phyloP scores from a whole-genome alignment of 1,284 basidiomycete genomes.

The Cryptococcus sp. region DNA sequence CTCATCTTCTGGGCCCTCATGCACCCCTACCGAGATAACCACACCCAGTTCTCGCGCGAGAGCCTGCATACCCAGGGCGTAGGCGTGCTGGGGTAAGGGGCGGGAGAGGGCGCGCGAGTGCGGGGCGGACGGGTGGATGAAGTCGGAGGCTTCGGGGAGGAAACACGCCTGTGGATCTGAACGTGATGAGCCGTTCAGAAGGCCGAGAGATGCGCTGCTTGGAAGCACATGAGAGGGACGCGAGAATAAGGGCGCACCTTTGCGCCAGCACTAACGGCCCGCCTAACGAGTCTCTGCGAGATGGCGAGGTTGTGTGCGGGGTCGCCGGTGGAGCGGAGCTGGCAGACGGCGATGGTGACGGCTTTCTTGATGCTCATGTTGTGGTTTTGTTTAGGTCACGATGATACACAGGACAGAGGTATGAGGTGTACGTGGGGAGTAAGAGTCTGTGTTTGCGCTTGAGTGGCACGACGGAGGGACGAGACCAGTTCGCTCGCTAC shows the following conservation, averaged over 20 bases:
- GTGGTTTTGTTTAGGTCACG: neutral
- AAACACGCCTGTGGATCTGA: conserved; percentile 42
- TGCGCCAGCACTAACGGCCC: conserved; percentile 49
- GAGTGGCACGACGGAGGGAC: too few species aligned
- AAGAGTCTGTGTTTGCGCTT: too few species aligned
- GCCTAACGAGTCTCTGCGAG: conserved; percentile 45
- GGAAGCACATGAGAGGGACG: too few species aligned
- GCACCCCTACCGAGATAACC: conserved; percentile 52
- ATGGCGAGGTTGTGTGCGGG: conserved; percentile 42
- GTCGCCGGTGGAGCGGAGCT: conserved; percentile 40
- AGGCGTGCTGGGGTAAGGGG: conserved; percentile 34
- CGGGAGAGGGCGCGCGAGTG: conserved; percentile 35
- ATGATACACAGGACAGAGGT: neutral
- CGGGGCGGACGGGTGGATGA: conserved; percentile 50
- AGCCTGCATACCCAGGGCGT: conserved; percentile 41
- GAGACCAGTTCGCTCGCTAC: too few species aligned
- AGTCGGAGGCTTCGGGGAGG: conserved; percentile 55
- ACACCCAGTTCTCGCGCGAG: conserved; percentile 48
- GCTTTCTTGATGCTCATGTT: neutral
- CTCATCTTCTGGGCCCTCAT: conserved; percentile 49
- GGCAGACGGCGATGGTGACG: conserved; percentile 32
- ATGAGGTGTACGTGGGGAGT: neutral
- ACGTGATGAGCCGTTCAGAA: neutral
- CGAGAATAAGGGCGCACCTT: conserved; percentile 30
- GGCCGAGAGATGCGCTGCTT: too few species aligned